phyloP scores from a whole-genome alignment of 2,329 filamentous ascomycete genomes.

The Dothideomycetidae sp. region DNA sequence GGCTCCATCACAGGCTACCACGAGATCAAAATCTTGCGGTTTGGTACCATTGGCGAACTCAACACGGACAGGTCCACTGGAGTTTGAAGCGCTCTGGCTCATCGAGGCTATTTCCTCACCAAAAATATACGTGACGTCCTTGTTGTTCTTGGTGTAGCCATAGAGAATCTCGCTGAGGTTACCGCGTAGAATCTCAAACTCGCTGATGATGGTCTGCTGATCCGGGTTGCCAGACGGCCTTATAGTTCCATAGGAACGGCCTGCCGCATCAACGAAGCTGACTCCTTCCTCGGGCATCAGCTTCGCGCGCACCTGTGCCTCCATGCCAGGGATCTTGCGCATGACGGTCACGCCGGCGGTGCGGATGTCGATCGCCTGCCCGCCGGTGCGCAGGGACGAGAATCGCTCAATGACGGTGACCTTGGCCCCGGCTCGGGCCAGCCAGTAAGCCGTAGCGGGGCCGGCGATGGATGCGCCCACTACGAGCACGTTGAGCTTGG shows the following conservation, averaged over 20 bases:
- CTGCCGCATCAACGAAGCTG: slow-evolving; percentile 15
- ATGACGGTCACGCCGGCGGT: slow-evolving; percentile 17
- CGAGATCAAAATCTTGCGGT: slow-evolving; percentile 7
- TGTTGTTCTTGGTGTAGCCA: not conserved
- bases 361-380: slow-evolving; percentile 20
- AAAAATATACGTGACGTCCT: too few species aligned
- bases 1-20: not conserved
- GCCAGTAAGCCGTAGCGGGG: slow-evolving; percentile 13
- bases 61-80: slow-evolving; percentile 5
- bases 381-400: slow-evolving; percentile 10
- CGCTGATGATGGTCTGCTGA: slow-evolving; percentile 22
- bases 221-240: too few species aligned
- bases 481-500: slow-evolving; percentile 17
- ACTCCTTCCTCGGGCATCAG: slow-evolving; percentile 16
- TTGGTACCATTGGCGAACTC: slow-evolving; percentile 4
- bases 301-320: slow-evolving; percentile 13
- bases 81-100: slow-evolving; percentile 5
- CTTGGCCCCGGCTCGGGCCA: slow-evolving; percentile 12
- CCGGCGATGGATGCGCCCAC: slow-evolving; percentile 16
- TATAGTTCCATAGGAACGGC: slow-evolving; percentile 14
- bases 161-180: slow-evolving; percentile 33
- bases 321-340: slow-evolving; percentile 18
- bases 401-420: slow-evolving; percentile 16
- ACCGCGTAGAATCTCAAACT: slow-evolving; percentile 40
- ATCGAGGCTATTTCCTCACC: too few species aligned